phyloP scores from a whole-genome alignment of 2,329 filamentous ascomycete genomes.

The Myrmaecium sp. region DNA sequence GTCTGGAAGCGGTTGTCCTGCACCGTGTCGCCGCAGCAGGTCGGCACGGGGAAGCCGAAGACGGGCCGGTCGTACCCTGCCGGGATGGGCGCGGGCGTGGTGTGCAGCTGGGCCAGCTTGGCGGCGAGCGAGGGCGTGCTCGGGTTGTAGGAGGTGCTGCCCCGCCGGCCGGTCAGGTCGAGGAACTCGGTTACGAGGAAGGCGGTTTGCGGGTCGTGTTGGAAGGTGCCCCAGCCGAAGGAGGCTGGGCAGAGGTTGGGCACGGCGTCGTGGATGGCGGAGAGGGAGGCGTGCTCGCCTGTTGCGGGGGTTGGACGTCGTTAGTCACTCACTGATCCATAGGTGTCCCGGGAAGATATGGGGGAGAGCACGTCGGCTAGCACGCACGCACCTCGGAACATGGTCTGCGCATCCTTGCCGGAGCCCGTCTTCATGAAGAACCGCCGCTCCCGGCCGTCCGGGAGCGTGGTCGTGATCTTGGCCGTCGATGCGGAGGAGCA shows the following conservation, averaged over 20 bases:
- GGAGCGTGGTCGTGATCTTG: constrained; percentile 33
- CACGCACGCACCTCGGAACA: constrained; percentile 46
- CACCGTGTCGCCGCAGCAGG: constrained; percentile 70
- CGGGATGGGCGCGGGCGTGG: constrained; percentile 51
- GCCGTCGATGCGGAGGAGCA: constrained; percentile 48
- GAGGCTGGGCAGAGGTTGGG: constrained; percentile 61
- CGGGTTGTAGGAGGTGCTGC: constrained; percentile 10
- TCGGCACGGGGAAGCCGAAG: constrained; percentile 74
- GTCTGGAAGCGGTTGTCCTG: constrained; percentile 61
- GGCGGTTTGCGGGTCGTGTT: constrained; percentile 28
- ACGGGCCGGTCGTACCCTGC: constrained; percentile 39
- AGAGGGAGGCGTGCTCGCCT: constrained; percentile 73
- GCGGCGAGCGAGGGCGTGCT: constrained; percentile 44
- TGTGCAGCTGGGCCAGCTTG: constrained; percentile 67
- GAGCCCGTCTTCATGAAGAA: constrained; percentile 60
- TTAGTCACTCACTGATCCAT: constrained; percentile 2
- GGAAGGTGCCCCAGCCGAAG: constrained; percentile 50
- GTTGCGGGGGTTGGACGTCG: constrained; percentile 6
- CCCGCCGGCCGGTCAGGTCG: constrained; percentile 30
- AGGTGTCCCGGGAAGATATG: constrained; percentile 4
- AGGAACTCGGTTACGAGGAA: constrained; percentile 65
- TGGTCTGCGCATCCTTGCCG: constrained; percentile 41
- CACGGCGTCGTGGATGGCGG: constrained; percentile 57
- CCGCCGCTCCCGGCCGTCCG: constrained; percentile 32
- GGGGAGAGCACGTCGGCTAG: constrained; percentile 2